Evolutionary conservation across 208 protist species (phyloP), one percentile per base, ranked within the genome.

Genomic region (Acanthamoeba castellanii): DNA sequence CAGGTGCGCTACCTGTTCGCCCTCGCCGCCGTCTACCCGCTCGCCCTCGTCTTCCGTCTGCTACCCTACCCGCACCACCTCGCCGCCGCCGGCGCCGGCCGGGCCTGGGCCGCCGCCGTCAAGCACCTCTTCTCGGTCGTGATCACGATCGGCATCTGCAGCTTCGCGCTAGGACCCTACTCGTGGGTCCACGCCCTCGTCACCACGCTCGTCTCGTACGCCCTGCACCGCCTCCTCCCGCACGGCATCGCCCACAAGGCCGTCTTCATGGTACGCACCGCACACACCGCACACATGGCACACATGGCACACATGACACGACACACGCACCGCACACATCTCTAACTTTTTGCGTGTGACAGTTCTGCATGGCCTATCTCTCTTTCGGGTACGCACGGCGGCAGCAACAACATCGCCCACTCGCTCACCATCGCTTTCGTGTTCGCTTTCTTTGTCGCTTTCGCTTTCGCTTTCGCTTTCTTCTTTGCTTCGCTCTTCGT

Each of bases 71-170:
- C 82, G 13, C 9, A 45, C 34, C 42, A 32, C n/a, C 14, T 89
- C n/a, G n/a, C n/a, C 14, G 50, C 37, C 37, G 37, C 5, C n/a
- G 14, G 7, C 37, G 11, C n/a, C 11, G 8, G 5, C 25, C 14
- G 14, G 8, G 7, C 45, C 8, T 20, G 5, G 5, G 37, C 13
- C 50, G 25, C 82, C 45, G n/a, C 45, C 11, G 20, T 64, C 45
- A 57, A 66, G 82, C 82, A 89, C 30, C 82, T 89, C 52, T 89
- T 89, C 50, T 89, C 82, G 13, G 8, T 89, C 16, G 9, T 89
- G 4, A 45, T 64, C n/a, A 34, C 82, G 9, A 89, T 89, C n/a
- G 82, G 47, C n/a, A 22, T 89, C 30, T 89, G 82, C 32, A 68
- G 9, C 52, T 89, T 89, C 30, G 45, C 52, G 5, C 82, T 89